Evolutionary conservation across 2,329 filamentous ascomycete species (phyloP).

Genomic region (Aureobasidium sp.): DNA sequence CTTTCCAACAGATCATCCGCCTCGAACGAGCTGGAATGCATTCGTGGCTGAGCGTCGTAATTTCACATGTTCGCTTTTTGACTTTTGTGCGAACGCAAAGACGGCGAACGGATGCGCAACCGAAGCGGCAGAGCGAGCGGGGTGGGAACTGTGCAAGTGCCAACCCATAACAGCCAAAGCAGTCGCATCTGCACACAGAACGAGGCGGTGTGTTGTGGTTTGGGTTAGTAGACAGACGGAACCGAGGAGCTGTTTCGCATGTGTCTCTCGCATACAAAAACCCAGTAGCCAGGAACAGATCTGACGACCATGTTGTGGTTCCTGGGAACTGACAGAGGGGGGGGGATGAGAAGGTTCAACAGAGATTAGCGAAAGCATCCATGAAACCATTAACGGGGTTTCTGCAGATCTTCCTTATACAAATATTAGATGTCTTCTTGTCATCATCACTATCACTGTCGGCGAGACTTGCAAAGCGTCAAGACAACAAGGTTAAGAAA

Average conservation of each 20-base stretch:
- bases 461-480: not conserved
- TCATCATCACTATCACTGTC: not conserved
- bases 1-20: too few species aligned
- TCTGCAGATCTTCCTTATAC: not conserved
- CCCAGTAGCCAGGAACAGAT: not conserved
- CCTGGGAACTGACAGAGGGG: not conserved
- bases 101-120: not conserved
- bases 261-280: not conserved
- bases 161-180: not conserved
- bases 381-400: not conserved
- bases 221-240: not conserved
- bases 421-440: not conserved
- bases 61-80: not conserved
- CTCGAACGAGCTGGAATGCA: too few species aligned
- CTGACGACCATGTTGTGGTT: not conserved
- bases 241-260: not conserved
- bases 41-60: not conserved
- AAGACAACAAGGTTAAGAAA: not conserved
- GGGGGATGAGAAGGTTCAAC: not conserved
- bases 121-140: conserved; percentile 1
- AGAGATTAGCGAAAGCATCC: conserved; percentile 4
- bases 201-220: not conserved
- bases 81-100: not conserved
- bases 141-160: not conserved
- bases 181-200: not conserved